Conservation (phyloP, 805 yeast genomes). For the Wickerhamomyces ciferrii region DNA sequence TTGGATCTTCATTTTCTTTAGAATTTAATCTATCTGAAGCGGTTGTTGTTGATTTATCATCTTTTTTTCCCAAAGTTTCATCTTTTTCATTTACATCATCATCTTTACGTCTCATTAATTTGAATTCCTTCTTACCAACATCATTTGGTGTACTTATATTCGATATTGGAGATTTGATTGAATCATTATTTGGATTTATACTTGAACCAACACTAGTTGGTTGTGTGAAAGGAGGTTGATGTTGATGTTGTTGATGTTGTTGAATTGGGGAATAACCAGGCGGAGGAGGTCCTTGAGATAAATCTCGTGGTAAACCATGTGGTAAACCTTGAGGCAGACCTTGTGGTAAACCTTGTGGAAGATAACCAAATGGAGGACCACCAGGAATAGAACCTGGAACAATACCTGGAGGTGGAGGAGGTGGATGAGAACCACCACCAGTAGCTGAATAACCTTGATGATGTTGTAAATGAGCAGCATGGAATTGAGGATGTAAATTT, state of each 20-base stretch:
- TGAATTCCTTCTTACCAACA: slow-evolving; percentile 4
- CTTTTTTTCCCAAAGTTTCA: neutral
- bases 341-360: neutral
- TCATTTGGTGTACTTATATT: neutral
- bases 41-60: neutral
- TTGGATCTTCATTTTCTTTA: slow-evolving; percentile 1
- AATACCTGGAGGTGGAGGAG: too few relatives aligned
- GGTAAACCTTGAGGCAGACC: neutral
- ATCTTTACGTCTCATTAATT: slow-evolving; percentile 19
- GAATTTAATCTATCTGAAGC: too few relatives aligned
- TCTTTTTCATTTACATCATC: slow-evolving; percentile 3
- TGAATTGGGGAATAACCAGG: neutral
- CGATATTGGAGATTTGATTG: neutral
- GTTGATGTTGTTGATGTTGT: too few relatives aligned
- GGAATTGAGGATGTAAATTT: slow-evolving; percentile 12
- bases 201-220: neutral
- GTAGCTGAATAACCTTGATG: neutral
- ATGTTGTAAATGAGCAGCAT: neutral
- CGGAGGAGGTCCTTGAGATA: too few relatives aligned
- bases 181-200: neutral
- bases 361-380: neutral
- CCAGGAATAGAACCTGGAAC: neutral
- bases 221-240: neutral
- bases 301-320: too few relatives aligned
- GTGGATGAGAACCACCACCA: neutral